These are phyloP conservation scores for Phialophora macrospora DNA, from an alignment of 2,329 filamentous ascomycete species.

Conservation along the genomic window DNA sequence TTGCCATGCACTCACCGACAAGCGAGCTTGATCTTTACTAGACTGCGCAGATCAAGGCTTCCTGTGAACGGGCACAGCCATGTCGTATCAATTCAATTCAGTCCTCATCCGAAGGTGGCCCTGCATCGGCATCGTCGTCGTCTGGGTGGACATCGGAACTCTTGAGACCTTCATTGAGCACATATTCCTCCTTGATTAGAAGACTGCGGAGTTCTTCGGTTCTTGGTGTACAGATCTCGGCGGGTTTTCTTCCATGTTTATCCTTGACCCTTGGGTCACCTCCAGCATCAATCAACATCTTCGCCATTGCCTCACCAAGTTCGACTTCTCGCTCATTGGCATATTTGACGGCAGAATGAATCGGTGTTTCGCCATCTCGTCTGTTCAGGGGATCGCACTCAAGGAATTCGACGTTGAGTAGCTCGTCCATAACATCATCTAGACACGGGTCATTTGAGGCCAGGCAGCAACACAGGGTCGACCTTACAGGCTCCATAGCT, in stretches of 20 bases:
- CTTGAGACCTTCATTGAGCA: conserved; percentile 52
- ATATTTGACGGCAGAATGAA: conserved; percentile 53
- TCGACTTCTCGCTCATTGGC: conserved; percentile 54
- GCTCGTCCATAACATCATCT: conserved; percentile 55
- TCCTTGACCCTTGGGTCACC: conserved; percentile 56
- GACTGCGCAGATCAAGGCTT: not conserved
- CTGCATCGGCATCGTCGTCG: conserved; percentile 41
- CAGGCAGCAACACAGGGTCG: not conserved
- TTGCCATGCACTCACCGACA: not conserved
- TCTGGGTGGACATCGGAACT: conserved; percentile 41
- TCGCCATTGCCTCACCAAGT: conserved; percentile 52
- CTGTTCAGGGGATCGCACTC: conserved; percentile 56
- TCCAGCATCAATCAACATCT: conserved; percentile 57
- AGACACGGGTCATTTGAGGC: conserved; percentile 16
- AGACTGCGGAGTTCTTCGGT: conserved; percentile 49
- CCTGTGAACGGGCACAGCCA: not conserved
- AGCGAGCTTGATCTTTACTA: not conserved
- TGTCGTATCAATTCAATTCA: conserved; percentile 15
- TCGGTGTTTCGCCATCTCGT: conserved; percentile 53
- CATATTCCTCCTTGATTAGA: conserved; percentile 54
- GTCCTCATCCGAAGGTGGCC: conserved; percentile 36
- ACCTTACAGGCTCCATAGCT: conserved; percentile 78
- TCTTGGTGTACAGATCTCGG: conserved; percentile 50
- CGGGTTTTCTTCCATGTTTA: conserved; percentile 53
- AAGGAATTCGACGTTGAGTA: conserved; percentile 55